Evolutionary conservation across 352 stramenopile genomes (phyloP), one percentile per base, ranked within the genome.

Genomic region (Hyaloperonospora arabidopsidis): DNA sequence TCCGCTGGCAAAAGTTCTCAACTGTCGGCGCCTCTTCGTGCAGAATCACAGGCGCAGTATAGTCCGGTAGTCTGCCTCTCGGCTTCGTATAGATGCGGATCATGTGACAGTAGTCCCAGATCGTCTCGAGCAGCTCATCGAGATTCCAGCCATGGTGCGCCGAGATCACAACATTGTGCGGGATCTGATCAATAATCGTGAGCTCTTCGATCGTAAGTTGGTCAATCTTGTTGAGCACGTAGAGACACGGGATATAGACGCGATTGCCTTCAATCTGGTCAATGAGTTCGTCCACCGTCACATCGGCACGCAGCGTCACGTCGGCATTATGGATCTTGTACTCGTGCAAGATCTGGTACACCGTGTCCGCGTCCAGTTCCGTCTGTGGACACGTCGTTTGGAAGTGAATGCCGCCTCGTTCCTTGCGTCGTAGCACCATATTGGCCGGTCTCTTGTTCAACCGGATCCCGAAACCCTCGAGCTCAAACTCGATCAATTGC

Each of bases 211-310:
- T 98, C 19, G 93, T 97, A 22, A 99, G 85, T 67, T 97, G 80
- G 69, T 99, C 97, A 64, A 99, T 99, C 77, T 99, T 99, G 80
- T 99, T 99, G 55, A 98, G 93, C 49, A 99, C 92, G 78, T 99
- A 99, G 13, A 99, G 71, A 46, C 86, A 95, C 36, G 96, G 96
- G 61, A 99, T 98, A 76, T 99, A 99, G 18, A 97, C 83, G 51
- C 96, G 83, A 74, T 98, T 99, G 49, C 94, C 94, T 71, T 98
- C 95, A 54, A 99, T 97, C 25, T 98, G 94, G 67, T 99, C 97
- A 70, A 99, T 98, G 47, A 99, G 87, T 66, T 99, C 91, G 80
- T 99, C 96, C 17, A 97, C 89, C 13, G 95, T 98, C 53, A 95
- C 79, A 71, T 99, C 95, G 48, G 98, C 92, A 40, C 84, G 84